Evolutionary conservation across 768 basidiomycete species (phyloP).

Genomic region (Boletus fagicola): DNA sequence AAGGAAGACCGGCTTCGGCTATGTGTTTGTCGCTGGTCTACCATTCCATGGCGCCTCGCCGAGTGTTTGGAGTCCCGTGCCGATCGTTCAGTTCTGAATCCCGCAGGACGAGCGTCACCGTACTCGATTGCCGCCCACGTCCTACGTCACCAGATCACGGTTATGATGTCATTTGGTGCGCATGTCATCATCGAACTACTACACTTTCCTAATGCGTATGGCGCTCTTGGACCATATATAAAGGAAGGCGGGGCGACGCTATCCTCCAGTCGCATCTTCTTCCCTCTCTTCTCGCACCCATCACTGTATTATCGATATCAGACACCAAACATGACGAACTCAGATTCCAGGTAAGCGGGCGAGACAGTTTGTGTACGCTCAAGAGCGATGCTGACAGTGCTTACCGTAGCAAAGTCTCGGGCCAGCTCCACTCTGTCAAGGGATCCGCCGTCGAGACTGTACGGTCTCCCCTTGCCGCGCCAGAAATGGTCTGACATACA

Average conservation of each 20-base stretch:
- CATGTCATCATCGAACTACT: slow-evolving; percentile 24
- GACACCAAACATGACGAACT: slow-evolving; percentile 11
- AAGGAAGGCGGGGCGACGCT: not conserved
- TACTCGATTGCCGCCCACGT: slow-evolving; percentile 10
- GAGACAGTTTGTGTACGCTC: not conserved
- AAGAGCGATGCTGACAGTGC: not conserved
- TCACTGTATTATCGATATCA: not conserved
- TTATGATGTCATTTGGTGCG: slow-evolving; percentile 30
- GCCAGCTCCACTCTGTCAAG: slow-evolving; percentile 39
- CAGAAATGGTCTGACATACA: not conserved
- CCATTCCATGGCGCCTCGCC: not conserved
- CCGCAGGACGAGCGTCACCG: not conserved
- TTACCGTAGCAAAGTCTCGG: slow-evolving; percentile 34
- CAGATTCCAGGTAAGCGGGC: slow-evolving; percentile 29
- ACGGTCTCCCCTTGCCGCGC: not conserved
- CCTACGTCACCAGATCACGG: slow-evolving; percentile 23
- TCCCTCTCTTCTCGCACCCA: not conserved
- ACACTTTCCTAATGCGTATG: slow-evolving; percentile 32
- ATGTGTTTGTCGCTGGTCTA: not conserved
- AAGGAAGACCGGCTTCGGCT: not conserved
- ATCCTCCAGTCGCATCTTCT: slow-evolving; percentile 5
- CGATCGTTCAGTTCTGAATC: not conserved
- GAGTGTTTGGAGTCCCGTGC: not conserved
- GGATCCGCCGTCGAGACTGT: slow-evolving; percentile 37
- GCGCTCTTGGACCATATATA: slow-evolving; percentile 27